Base-by-base conservation (phyloP, 352 stramenopile genomes). In the Peronospora destructor region DNA sequence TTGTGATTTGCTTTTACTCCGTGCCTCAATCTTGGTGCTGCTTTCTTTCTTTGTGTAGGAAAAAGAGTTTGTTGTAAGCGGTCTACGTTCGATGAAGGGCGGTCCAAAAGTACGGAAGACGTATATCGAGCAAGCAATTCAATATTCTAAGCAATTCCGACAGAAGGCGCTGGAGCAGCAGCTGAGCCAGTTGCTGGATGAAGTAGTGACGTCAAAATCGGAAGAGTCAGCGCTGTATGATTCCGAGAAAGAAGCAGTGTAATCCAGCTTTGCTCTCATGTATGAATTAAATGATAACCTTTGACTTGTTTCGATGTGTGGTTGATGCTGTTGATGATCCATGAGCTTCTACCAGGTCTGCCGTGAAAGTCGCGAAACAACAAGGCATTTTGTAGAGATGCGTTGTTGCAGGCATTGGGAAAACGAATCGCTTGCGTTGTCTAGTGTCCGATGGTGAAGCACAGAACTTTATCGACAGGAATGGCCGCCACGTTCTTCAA, bases 1-100 rank as follows among this genome's bases (percentile, higher is more conserved):
- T 44, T 48, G 13, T 8, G 17, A 19, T 30, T 4, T 25, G 7
- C 12, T 56, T 44, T 33, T 38, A 14, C 12, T 49, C 7, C n/a
- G 26, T 40, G 11, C 3, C 19, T 43, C 2, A 47, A 32, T 14
- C 16, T 42, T 36, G 35, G 34, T 26, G 13, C 45, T 43, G 26
- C 19, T 42, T 14, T 28, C 33, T 48, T 45, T 23, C 17, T 23
- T 17, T 63, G 6, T 52, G 1, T 29, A 89, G 77, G 80, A 91
- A 44, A 73, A 86, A 41, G 77, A 89, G 40, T 91, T 91, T 56
- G 68, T 91, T 45, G 59, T 89, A 25, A 82, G 65, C 39, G 77
- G 70, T 21, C 61, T 91, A 28, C 59, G 61, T 3, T 69, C 73
- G n/a, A 88, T 91, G 74, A 84, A 86, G 51, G 79, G 79, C 2